phyloP scores from a whole-genome alignment of 2,329 filamentous ascomycete genomes.

The Drechslera avenae region DNA sequence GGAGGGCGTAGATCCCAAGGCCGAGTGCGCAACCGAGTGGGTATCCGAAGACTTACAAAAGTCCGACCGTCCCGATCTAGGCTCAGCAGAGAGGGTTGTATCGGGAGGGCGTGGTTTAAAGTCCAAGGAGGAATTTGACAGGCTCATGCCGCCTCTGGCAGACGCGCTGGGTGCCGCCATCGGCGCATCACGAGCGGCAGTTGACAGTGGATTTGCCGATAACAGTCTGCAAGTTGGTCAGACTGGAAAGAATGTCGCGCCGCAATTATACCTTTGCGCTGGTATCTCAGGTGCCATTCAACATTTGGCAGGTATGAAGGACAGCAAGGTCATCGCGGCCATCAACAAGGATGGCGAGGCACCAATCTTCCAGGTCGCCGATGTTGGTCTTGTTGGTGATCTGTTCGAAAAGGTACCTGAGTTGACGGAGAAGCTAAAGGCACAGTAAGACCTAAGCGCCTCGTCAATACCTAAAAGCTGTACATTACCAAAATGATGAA shows the following conservation, averaged over 20 bases:
- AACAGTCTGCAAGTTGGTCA: slow-evolving; percentile 98
- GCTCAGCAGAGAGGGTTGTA: slow-evolving; percentile 86
- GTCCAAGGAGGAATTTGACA: slow-evolving; percentile 97
- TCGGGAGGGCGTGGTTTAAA: slow-evolving; percentile 94
- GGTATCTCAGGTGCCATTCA: slow-evolving; percentile 98
- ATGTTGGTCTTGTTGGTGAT: slow-evolving; percentile 94
- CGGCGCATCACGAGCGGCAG: slow-evolving; percentile 90
- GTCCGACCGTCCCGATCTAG: slow-evolving; percentile 91
- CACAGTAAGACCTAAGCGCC: slow-evolving; percentile 27
- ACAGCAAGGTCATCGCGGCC: slow-evolving; percentile 98
- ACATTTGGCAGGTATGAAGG: slow-evolving; percentile 99
- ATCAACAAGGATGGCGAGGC: slow-evolving; percentile 99
- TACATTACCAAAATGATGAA: slow-evolving; percentile 8
- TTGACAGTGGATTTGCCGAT: slow-evolving; percentile 96
- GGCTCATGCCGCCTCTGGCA: slow-evolving; percentile 86
- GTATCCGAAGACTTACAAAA: slow-evolving; percentile 90
- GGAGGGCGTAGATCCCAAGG: slow-evolving; percentile 83
- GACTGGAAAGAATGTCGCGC: slow-evolving; percentile 97
- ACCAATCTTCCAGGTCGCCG: slow-evolving; percentile 97
- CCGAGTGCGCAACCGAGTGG: slow-evolving; percentile 78
- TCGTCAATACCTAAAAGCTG: slow-evolving; percentile 13
- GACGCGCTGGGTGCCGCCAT: slow-evolving; percentile 95
- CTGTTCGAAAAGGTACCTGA: slow-evolving; percentile 95
- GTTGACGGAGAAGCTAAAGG: slow-evolving; percentile 91
- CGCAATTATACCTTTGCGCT: slow-evolving; percentile 91